phyloP scores from a whole-genome alignment of 345 rosid species.

The Murraya koenigii region DNA sequence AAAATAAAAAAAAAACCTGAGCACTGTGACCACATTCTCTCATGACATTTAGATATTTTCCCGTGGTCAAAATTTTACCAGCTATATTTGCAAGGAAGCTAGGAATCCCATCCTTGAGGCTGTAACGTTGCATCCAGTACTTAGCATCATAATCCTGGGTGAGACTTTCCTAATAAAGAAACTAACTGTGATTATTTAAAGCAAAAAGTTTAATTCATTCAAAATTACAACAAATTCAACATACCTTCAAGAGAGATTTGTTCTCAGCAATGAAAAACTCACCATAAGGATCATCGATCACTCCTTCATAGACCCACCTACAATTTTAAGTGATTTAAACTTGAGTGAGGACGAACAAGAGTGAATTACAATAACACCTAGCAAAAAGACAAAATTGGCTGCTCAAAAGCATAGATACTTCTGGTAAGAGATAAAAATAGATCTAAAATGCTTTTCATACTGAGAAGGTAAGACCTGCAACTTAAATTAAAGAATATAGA shows the following conservation, averaged over 20 bases:
- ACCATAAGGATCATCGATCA: slow-evolving; percentile 94
- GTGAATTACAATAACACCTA: slow-evolving; percentile 4
- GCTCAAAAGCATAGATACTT: slow-evolving; percentile 3
- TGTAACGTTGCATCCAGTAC: slow-evolving; percentile 86
- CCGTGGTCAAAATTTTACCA: slow-evolving; percentile 88
- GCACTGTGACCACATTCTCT: slow-evolving; percentile 97
- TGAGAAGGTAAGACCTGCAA: not conserved
- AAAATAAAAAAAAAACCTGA: slow-evolving; percentile 63
- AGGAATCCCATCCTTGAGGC: slow-evolving; percentile 91
- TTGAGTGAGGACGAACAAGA: slow-evolving; percentile 18
- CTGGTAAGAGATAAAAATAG: not conserved
- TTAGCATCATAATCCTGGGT: slow-evolving; percentile 79
- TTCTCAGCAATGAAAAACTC: slow-evolving; percentile 93
- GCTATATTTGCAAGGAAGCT: slow-evolving; percentile 93
- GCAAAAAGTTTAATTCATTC: slow-evolving; percentile 2
- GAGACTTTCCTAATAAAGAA: slow-evolving; percentile 77
- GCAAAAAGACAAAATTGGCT: slow-evolving; percentile 7
- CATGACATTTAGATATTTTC: slow-evolving; percentile 96
- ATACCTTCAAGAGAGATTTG: slow-evolving; percentile 86
- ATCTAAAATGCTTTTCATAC: not conserved
- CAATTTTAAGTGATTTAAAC: slow-evolving; percentile 18
- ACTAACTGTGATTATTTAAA: slow-evolving; percentile 22
- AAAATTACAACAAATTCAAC: not conserved
- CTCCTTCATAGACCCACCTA: slow-evolving; percentile 99
- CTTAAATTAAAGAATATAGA: not conserved